phyloP scores from a whole-genome alignment of 164 flowering plant species.

The Nymphaea thermarum region DNA sequence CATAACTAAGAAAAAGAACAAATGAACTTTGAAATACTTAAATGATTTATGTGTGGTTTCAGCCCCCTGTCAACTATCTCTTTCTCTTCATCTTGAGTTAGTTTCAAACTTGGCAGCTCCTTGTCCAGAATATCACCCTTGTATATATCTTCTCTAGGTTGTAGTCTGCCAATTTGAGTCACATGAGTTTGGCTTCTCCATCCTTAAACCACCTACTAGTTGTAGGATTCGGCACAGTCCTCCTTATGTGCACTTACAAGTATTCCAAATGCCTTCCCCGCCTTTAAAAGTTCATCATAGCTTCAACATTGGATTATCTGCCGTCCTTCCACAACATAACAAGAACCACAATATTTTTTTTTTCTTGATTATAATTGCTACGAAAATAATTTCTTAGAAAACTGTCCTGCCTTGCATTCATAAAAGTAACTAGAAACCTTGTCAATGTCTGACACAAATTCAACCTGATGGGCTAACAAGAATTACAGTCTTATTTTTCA shows the following conservation, averaged over 20 bases:
- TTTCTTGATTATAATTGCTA: not conserved
- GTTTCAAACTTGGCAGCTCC: constrained; percentile 27
- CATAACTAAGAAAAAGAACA: constrained; percentile 15
- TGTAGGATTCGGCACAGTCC: constrained; percentile 17
- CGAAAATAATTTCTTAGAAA: not conserved
- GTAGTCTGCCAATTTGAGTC: constrained; percentile 4
- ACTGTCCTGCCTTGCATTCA: not conserved
- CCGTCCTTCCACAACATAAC: constrained; percentile 65
- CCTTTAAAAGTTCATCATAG: constrained; percentile 44
- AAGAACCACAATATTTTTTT: not conserved
- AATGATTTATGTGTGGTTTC: constrained; percentile 64
- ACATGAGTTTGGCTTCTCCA: constrained; percentile 1
- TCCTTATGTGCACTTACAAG: constrained; percentile 74
- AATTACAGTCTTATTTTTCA: constrained; percentile 59
- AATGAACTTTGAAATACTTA: constrained; percentile 37
- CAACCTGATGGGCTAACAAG: constrained; percentile 90
- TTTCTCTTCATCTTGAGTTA: constrained; percentile 68
- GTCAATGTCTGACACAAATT: constrained; percentile 63
- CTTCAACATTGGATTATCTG: constrained; percentile 51
- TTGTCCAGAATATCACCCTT: constrained; percentile 30
- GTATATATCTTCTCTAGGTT: constrained; percentile 11
- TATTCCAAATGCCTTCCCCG: constrained; percentile 60
- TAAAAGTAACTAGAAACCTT: constrained; percentile 52
- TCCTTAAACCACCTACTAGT: constrained; percentile 7
- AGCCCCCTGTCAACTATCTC: constrained; percentile 60